Evolutionary conservation across 225 moss, liverwort and hornwort species (phyloP).

Genomic region (Climacium dendroides): DNA sequence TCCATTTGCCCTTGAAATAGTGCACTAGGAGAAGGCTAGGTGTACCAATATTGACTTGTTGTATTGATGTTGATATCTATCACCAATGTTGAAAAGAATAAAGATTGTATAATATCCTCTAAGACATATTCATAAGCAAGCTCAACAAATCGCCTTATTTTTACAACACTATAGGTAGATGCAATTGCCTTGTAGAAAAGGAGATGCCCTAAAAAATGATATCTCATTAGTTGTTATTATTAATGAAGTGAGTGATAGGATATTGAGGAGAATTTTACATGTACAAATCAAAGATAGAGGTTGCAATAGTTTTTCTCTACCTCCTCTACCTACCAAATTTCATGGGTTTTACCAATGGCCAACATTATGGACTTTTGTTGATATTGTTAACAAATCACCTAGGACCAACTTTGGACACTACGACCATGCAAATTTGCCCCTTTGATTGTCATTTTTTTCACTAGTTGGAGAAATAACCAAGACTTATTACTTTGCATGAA

Average conservation of each 20-base stretch:
- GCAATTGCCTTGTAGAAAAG: not conserved
- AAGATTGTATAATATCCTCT: not conserved
- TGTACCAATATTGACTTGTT: not conserved
- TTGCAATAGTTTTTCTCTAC: accelerated
- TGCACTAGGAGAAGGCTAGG: accelerated
- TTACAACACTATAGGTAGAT: accelerated
- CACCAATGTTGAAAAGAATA: not conserved
- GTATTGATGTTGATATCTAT: not conserved
- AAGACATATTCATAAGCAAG: not conserved
- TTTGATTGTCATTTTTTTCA: not conserved
- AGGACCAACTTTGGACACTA: accelerated
- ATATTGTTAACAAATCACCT: not conserved
- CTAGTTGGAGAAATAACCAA: accelerated
- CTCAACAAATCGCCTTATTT: not conserved
- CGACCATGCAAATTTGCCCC: accelerated
- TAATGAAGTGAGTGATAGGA: accelerated
- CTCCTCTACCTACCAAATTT: accelerated
- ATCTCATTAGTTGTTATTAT: not conserved
- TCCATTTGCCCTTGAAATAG: not conserved
- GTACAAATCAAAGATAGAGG: not conserved
- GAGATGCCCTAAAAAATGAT: accelerated
- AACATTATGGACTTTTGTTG: accelerated
- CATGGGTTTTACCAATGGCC: too few relatives aligned
- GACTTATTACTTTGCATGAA: not conserved
- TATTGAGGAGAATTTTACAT: not conserved